phyloP scores from a whole-genome alignment of 1,284 basidiomycete genomes.

The Ganoderma resinaceum region DNA sequence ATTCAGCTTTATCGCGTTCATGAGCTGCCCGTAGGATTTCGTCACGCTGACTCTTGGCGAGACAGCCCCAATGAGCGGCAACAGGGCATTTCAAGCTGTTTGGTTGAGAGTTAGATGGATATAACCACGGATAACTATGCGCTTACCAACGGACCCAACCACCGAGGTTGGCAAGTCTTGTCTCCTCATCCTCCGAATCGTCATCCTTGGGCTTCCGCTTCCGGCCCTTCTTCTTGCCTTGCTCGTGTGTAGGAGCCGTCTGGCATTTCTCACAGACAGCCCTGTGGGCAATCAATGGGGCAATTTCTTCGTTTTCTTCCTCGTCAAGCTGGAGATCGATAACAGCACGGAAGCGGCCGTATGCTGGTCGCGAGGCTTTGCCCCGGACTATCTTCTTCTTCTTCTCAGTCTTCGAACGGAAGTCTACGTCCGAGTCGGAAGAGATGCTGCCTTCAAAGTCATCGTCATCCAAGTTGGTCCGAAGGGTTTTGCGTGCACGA shows the following conservation, averaged over 20 bases:
- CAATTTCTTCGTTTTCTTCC: constrained; percentile 62
- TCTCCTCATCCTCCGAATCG: constrained; percentile 61
- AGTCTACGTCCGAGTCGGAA: constrained; percentile 35
- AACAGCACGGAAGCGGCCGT: constrained; percentile 69
- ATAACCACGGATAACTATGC: background rate
- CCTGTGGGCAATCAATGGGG: constrained; percentile 65
- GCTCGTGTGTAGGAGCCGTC: constrained; percentile 61
- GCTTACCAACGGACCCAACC: constrained; percentile 88
- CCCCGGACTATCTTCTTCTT: constrained; percentile 46
- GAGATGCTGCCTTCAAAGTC: constrained; percentile 36
- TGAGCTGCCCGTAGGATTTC: constrained; percentile 75
- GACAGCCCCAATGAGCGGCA: constrained; percentile 82
- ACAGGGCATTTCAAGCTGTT: constrained; percentile 78
- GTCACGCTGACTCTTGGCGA: constrained; percentile 68
- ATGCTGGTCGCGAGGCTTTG: constrained; percentile 61
- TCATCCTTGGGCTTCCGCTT: constrained; percentile 50
- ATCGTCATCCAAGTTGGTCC: constrained; percentile 40
- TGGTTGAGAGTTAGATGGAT: background rate
- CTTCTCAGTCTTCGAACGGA: constrained; percentile 35
- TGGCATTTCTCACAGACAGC: constrained; percentile 76
- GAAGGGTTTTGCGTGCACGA: constrained; percentile 37
- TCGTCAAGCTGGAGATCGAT: constrained; percentile 63
- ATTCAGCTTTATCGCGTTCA: constrained; percentile 54
- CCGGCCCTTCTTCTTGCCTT: constrained; percentile 44
- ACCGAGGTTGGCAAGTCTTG: constrained; percentile 61